Base-by-base conservation (phyloP, 1,139 yeast species). In the Hyphopichia wangnamkhiaoensis region DNA sequence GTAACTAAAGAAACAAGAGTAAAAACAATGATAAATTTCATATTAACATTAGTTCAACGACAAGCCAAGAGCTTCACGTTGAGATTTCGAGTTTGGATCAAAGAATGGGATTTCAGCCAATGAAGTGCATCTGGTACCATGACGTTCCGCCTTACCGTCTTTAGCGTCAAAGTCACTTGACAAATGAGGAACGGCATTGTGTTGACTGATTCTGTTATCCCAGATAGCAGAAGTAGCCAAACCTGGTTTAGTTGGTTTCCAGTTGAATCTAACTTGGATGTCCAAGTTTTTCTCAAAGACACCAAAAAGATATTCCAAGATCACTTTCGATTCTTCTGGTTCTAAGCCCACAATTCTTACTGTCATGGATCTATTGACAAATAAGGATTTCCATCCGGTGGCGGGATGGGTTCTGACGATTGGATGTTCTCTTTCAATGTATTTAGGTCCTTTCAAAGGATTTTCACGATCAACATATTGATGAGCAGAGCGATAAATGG, bases 81-180 rank as follows among this genome's bases (percentile, higher is more conserved):
- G 82, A 26, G 81, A 69, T 53, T 73, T 71, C 19, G 82, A 74
- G 18, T 61, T 53, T 16, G 72, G 68, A 49, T 79, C 81, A 53
- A 73, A 78, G 58, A 43, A 71, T 24, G 83, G 83, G 32, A 60
- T 57, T 45, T 79, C 84, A 28, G 80, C 84, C 48, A 79, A 67
- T 0, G 82, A 65, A 5, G 81, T 77, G 16, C 79, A 83, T 54
- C 85, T 67, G 23, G 79, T 76, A 21, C 83, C 84, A 46, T 76
- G 83, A 56, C 84, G 65, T 38, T 69, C 74, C 44, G 21, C 76
- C 76, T 49, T 74, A 79, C 49, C 77, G 74, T 82, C 72, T 54
- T 29, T 23, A 21, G 7, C 37, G 44, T 54, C 58, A 13, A 17
- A 30, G 9, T 35, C 38, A 18, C 24, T 35, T 15, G 50, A 70